phyloP scores from a whole-genome alignment of 2,329 filamentous ascomycete genomes.

The Thermoascus crustaceus region DNA sequence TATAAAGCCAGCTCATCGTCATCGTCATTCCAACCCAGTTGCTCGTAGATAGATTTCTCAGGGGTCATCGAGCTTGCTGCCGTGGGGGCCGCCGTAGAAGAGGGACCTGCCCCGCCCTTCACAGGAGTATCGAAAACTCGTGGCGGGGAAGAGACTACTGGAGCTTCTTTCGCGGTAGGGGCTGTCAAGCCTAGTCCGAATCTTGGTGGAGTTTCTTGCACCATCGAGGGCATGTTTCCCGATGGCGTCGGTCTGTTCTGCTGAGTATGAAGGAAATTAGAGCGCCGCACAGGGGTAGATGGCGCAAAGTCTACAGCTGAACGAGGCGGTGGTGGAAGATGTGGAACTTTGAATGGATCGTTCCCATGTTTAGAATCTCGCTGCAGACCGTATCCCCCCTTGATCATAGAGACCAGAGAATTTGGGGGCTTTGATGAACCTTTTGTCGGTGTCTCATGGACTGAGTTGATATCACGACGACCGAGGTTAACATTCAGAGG shows the following conservation, averaged over 20 bases:
- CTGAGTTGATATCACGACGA: conserved; percentile 11
- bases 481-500: background rate
- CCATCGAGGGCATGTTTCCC: background rate
- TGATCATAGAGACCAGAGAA: conserved; percentile 6
- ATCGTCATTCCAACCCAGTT: conserved; percentile 37
- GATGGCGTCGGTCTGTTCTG: background rate
- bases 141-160: conserved; percentile 9
- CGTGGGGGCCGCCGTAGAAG: conserved; percentile 9
- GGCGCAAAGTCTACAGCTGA: background rate
- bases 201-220: conserved; percentile 12
- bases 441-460: conserved; percentile 36
- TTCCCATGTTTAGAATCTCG: conserved; percentile 4
- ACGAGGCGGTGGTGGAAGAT: conserved; percentile 4
- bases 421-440: conserved; percentile 19
- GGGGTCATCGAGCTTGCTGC: conserved; percentile 22
- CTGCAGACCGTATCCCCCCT: conserved; percentile 9
- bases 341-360: conserved; percentile 11
- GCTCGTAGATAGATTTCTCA: conserved; percentile 36
- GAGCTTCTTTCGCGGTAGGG: conserved; percentile 2
- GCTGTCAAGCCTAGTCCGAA: conserved; percentile 2
- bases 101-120: conserved; percentile 18
- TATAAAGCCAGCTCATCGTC: conserved; percentile 25
- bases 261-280: background rate
- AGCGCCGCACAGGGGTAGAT: conserved; percentile 1
- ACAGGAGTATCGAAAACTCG: conserved; percentile 24